phyloP scores from a whole-genome alignment of 331 rosid genomes.

The Pyracantha coccinea region DNA sequence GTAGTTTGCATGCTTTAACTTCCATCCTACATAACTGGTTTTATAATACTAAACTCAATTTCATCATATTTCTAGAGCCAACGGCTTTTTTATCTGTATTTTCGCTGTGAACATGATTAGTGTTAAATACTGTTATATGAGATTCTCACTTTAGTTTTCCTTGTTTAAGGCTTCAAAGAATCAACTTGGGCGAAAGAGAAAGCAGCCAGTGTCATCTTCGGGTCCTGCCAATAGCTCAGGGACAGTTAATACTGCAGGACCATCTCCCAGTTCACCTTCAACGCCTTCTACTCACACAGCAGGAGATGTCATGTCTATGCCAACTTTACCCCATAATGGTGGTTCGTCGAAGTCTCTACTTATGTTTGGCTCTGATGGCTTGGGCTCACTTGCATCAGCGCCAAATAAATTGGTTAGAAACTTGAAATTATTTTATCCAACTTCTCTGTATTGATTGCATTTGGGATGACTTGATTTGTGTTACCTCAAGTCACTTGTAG shows the following conservation, averaged over 20 bases:
- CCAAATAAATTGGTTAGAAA: conserved; percentile 52
- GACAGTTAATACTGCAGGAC: conserved; percentile 55
- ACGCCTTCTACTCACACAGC: conserved; percentile 53
- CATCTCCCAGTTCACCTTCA: conserved; percentile 48
- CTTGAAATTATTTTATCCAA: background rate
- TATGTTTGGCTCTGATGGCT: conserved; percentile 41
- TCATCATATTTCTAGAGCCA: background rate
- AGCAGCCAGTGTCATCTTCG: conserved; percentile 42
- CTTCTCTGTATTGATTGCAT: background rate
- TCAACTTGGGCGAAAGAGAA: conserved; percentile 47
- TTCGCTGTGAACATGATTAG: background rate
- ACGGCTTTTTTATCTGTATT: background rate
- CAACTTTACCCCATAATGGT: conserved; percentile 40
- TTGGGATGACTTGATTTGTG: background rate
- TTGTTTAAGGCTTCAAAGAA: conserved; percentile 38
- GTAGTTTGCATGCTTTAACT: no score
- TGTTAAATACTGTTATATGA: background rate
- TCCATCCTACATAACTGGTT: background rate
- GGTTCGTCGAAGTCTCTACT: conserved; percentile 44
- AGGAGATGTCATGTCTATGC: conserved; percentile 39
- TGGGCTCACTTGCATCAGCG: conserved; percentile 42
- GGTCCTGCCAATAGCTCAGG: conserved; percentile 59
- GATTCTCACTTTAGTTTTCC: conserved; percentile 9
- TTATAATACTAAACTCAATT: background rate
- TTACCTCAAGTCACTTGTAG: background rate